phyloP scores from a whole-genome alignment of 768 basidiomycete genomes.

The Leccinum incarnatum region DNA sequence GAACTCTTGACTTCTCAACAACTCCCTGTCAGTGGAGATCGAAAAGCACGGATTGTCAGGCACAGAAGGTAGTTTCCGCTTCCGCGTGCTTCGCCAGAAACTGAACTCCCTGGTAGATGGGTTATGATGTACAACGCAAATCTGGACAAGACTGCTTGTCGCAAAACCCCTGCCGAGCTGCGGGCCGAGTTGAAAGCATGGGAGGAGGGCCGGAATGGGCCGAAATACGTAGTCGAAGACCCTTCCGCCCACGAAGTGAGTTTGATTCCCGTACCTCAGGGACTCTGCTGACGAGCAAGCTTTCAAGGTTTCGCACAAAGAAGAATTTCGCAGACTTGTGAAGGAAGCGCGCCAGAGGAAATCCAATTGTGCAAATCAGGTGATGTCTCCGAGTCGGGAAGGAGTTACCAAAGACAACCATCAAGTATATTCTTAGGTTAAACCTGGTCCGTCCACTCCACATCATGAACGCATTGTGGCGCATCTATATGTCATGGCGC shows the following conservation, averaged over 20 bases:
- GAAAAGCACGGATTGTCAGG: slow-evolving; percentile 48
- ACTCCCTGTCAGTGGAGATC: slow-evolving; percentile 52
- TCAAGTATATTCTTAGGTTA: slow-evolving; percentile 25
- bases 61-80: slow-evolving; percentile 51
- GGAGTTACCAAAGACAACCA: slow-evolving; percentile 38
- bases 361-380: slow-evolving; percentile 20
- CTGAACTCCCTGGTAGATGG: slow-evolving; percentile 47
- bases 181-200: slow-evolving; percentile 52
- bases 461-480: neutral
- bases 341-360: slow-evolving; percentile 36
- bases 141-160: slow-evolving; percentile 52
- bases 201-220: slow-evolving; percentile 50
- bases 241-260: slow-evolving; percentile 39
- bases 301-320: slow-evolving; percentile 23
- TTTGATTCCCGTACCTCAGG: neutral
- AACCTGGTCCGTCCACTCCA: neutral
- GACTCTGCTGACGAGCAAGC: neutral
- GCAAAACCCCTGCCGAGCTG: slow-evolving; percentile 48
- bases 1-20: slow-evolving; percentile 53
- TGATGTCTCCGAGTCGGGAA: neutral
- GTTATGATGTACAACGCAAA: slow-evolving; percentile 70
- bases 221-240: slow-evolving; percentile 37
- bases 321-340: slow-evolving; percentile 35
- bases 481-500: neutral
- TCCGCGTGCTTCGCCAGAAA: neutral